These are phyloP conservation scores for Acorus calamus DNA, from an alignment of 106 monocot species.

Conservation along the genomic window DNA sequence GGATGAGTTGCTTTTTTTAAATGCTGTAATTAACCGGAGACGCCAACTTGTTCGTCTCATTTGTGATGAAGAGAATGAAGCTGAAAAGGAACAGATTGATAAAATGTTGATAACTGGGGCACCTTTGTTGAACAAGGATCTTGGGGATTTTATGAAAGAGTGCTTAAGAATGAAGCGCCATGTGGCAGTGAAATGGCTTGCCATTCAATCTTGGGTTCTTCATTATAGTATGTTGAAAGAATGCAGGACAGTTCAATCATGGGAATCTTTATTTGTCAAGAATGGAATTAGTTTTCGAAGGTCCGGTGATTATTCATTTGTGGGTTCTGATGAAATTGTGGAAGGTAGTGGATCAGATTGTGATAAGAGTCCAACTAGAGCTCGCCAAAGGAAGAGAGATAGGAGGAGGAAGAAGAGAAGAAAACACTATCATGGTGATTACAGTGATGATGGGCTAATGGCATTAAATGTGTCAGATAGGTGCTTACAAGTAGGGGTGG, in stretches of 20 bases:
- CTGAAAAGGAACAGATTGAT: conserved; percentile 37
- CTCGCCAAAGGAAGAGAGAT: conserved; percentile 32
- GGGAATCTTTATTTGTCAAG: conserved; percentile 44
- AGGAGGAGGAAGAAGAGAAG: conserved; percentile 37
- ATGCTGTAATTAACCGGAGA: conserved; percentile 53
- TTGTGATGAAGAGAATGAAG: conserved; percentile 60
- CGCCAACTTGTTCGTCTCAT: conserved; percentile 58
- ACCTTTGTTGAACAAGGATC: conserved; percentile 29
- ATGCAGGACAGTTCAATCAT: conserved; percentile 49
- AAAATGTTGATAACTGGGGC: conserved; percentile 30
- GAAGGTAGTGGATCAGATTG: conserved; percentile 13
- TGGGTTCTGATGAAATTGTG: conserved; percentile 18
- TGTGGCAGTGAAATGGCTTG: conserved; percentile 52
- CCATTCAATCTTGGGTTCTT: conserved; percentile 70
- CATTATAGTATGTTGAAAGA: conserved; percentile 53
- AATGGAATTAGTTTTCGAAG: conserved; percentile 60
- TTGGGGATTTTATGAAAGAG: conserved; percentile 52
- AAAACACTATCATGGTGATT: conserved; percentile 15
- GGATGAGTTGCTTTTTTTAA: conserved; percentile 58
- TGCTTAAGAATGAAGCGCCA: conserved; percentile 35
- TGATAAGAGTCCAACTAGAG: conserved; percentile 12
- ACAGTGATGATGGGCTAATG: conserved; percentile 29
- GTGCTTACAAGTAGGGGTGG: conserved; percentile 14
- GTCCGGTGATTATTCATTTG: conserved; percentile 40
- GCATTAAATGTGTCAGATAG: conserved; percentile 34